Evolutionary conservation across 768 basidiomycete species (phyloP), one percentile per base, ranked within the genome.

Genomic region (Agaricus blazei): DNA sequence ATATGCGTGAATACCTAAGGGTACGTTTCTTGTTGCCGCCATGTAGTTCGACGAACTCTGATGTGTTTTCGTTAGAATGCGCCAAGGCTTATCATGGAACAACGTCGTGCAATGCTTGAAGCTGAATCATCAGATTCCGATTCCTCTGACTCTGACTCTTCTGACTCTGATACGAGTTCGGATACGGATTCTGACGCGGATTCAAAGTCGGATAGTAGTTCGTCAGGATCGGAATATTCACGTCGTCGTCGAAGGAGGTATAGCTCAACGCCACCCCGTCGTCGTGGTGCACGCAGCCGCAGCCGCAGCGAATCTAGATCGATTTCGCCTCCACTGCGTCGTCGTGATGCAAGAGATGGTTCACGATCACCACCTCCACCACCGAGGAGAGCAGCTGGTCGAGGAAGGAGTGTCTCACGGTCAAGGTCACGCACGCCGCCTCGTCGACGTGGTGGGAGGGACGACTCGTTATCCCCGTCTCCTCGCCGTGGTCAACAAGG

Each of bases 1-100:
- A 89, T 29, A 98, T 98, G 97, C 80, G 97, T 67, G 94, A 95
- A 66, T 95, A 93, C 65, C 74, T 99, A 58, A 93, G 96, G 77
- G 91, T 89, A 61, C 44, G 81, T 74, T 58, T 63, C 43, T 23
- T 51, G 19, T 27, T n/a, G 15, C 19, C 19, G 19, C 19, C 19
- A 19, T 19, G 19, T 1, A 19, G 38, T 41, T 9, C 37, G 38
- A 47, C 24, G 44, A 49, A 9, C 3, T 34, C 5, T 34, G 36
- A 23, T 54, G 8, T 38, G 57, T 19, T n/a, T 34, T n/a, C 44
- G 42, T 2, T 62, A 93, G 93, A 95, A 95, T 63, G 94, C 93
- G 1, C 96, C 96, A 2, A 82, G 84, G 44, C 70, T 97, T 44
- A 93, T 98, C 64, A 88, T 97, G 86, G 94, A 94, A 65, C 93